Evolutionary conservation across 805 yeast genomes (phyloP), one percentile per base, ranked within the genome.

Genomic region (Teunomyces atbi): DNA sequence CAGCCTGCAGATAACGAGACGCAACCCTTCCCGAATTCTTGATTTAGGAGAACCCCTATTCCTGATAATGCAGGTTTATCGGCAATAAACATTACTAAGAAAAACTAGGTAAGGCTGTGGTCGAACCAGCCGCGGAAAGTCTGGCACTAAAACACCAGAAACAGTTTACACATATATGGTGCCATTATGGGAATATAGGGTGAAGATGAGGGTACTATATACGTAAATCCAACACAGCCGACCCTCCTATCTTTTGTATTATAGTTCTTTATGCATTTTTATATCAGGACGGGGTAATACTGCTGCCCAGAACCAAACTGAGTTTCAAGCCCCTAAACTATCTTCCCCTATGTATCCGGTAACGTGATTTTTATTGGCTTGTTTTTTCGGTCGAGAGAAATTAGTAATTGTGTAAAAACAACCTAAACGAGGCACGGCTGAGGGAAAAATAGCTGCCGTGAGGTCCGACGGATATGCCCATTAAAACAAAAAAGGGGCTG

Each of bases 341-440:
- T 13, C 33, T 30, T 30, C 33, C 33, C 33, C 33, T 30, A 30
- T 30, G 33, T 30, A 30, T 15, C 33, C 26, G 26, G 32, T 13
- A 13, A 13, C 16, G 18, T 13, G 33, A 30, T 30, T 30, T n/a
- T 30, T 30, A 13, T 30, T 15, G 16, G 7, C 16, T 30, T 15
- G n/a, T 35, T 36, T 36, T n/a, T 11, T 36, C 16, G 13, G 27
- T 26, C 15, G 28, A 36, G 18, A 15, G 28, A 23, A 20, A 36
- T 36, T 36, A 36, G 28, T 36, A 36, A 36, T 36, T 21, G 8
- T 36, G 11, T 4, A 36, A 36, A 36, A 13, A 30, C 33, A 7
- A 7, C 15, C 33, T 7, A 35, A 36, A 36, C 39, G 28, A 36
- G 39, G 39, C 39, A 36, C 39, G 39, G 39, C 39, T 36, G 39